A percentile compares a stretch with the other conserved stretches of the same genome.
These are phyloP conservation scores for Beauveria caledonica DNA, from an alignment of 2,329 filamentous ascomycete species.

Conservation along the genomic window DNA sequence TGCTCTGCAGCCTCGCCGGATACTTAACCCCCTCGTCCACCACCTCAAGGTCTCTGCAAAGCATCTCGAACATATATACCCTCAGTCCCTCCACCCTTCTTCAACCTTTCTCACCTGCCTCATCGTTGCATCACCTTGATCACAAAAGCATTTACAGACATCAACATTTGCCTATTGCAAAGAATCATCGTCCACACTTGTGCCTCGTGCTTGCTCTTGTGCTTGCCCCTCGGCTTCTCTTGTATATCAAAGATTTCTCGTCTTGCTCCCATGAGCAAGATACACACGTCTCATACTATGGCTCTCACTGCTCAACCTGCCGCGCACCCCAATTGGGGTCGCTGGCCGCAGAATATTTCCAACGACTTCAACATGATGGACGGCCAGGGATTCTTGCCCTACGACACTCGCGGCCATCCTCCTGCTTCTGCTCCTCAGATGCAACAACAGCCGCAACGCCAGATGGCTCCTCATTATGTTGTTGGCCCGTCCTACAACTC, in stretches of 20 bases:
- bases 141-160: not conserved
- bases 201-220: not conserved
- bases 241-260: not conserved
- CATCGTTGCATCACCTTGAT: not conserved
- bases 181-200: not conserved
- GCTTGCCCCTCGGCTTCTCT: not conserved
- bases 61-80: conserved; percentile 12
- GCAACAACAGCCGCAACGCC: conserved; percentile 27
- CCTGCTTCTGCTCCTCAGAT: conserved; percentile 27
- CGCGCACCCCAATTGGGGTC: conserved; percentile 42
- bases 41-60: not conserved
- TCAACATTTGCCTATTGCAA: not conserved
- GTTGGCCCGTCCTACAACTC: conserved; percentile 34
- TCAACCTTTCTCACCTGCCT: not conserved
- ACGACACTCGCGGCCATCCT: conserved; percentile 33
- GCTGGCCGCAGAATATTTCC: conserved; percentile 43
- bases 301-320: conserved; percentile 39
- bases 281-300: conserved; percentile 25
- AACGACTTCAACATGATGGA: conserved; percentile 42
- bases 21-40: conserved; percentile 13
- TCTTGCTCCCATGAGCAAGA: conserved; percentile 8
- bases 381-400: conserved; percentile 37
- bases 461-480: conserved; percentile 40
- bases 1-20: conserved; percentile 5
- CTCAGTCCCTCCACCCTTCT: conserved; percentile 8